A percentile compares a stretch with the other conserved stretches of the same genome.
Conservation (phyloP, 148 eudicot genomes). For the Spergularia bocconei region DNA sequence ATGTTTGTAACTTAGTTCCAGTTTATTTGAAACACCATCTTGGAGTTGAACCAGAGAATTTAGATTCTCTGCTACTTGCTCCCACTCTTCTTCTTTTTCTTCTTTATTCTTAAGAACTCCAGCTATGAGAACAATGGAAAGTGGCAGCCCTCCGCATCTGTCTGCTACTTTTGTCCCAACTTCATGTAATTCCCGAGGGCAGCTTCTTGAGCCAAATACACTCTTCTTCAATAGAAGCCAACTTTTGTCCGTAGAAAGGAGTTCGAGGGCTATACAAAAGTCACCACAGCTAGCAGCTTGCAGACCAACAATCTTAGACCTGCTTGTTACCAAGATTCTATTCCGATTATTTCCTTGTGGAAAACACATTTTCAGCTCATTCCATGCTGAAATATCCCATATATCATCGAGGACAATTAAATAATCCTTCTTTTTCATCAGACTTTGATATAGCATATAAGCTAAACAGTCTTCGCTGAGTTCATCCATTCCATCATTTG, state of each 20-base stretch:
- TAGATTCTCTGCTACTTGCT: background rate
- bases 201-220: background rate
- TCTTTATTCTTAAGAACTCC: background rate
- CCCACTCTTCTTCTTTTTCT: background rate
- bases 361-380: background rate
- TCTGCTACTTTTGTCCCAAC: background rate
- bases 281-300: background rate
- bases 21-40: background rate
- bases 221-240: background rate
- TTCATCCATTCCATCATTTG: background rate
- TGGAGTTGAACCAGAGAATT: background rate
- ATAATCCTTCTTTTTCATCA: background rate
- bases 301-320: background rate
- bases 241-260: background rate
- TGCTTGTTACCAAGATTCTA: background rate
- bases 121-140: background rate
- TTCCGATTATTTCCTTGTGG: background rate
- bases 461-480: background rate
- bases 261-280: background rate
- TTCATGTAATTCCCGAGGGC: background rate
- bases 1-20: conserved; percentile 2
- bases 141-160: conserved; percentile 2
- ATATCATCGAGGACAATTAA: background rate
- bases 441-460: background rate
- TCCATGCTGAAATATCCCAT: background rate